phyloP scores from a whole-genome alignment of 1,284 basidiomycete species.

The Schizopora paradoxa region DNA sequence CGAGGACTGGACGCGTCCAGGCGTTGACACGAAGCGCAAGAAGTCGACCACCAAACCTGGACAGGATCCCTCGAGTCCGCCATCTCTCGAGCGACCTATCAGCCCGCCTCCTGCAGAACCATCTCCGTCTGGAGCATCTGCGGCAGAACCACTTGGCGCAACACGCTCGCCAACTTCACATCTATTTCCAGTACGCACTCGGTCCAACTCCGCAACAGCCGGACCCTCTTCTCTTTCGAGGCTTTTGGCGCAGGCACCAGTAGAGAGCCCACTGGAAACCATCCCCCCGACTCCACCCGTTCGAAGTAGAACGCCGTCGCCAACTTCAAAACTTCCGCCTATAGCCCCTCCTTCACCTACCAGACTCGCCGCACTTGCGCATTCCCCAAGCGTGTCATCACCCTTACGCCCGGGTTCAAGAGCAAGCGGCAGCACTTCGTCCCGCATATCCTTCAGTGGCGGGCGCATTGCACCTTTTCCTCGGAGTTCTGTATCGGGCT shows the following conservation, averaged over 20 bases:
- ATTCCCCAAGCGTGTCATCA: conserved; percentile 15
- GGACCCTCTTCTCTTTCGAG: conserved; percentile 17
- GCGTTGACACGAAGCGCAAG: conserved; percentile 50
- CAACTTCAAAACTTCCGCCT: conserved; percentile 7
- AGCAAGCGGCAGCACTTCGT: conserved; percentile 15
- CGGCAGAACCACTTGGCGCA: conserved; percentile 16
- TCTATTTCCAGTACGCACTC: conserved; percentile 17
- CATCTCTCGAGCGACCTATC: conserved; percentile 17
- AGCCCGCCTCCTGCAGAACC: conserved; percentile 10
- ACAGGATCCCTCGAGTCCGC: conserved; percentile 17
- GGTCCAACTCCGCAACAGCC: conserved; percentile 17
- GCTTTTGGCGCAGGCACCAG: conserved; percentile 16
- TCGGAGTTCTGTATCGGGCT: conserved; percentile 3
- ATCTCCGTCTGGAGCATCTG: conserved; percentile 6
- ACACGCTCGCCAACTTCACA: conserved; percentile 18
- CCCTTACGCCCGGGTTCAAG: conserved; percentile 16
- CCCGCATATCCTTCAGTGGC: conserved; percentile 16
- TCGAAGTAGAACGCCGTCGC: conserved; percentile 13
- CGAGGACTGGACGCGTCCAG: conserved; percentile 84
- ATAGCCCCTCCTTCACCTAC: conserved; percentile 2
- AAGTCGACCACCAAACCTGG: conserved; percentile 41
- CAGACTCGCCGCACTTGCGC: background rate
- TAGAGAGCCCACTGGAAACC: conserved; percentile 12
- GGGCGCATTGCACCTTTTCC: conserved; percentile 17
- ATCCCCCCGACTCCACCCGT: conserved; percentile 14